Conservation (phyloP, 495 filamentous ascomycete genomes). For the Neurospora sp. region DNA sequence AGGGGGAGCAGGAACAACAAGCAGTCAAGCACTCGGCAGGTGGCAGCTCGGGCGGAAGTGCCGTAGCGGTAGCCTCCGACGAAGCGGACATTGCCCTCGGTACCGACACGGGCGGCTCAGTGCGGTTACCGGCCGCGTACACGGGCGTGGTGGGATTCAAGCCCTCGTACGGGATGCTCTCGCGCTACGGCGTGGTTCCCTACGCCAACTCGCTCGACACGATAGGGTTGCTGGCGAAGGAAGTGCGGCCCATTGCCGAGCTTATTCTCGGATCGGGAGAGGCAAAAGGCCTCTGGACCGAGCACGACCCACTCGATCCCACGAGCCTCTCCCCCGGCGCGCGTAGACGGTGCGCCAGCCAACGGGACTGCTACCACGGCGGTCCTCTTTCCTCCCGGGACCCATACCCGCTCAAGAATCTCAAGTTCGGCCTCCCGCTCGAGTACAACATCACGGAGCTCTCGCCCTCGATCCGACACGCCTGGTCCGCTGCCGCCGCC, state of each 20-base stretch:
- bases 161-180: conserved; percentile 59
- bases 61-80: conserved; percentile 64
- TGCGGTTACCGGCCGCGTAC: conserved; percentile 85
- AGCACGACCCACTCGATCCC: conserved; percentile 65
- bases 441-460: conserved; percentile 88
- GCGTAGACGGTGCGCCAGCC: conserved; percentile 41
- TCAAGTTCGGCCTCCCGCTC: conserved; percentile 61
- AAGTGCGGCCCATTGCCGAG: conserved; percentile 35
- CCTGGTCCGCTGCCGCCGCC: conserved; percentile 55
- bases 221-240: conserved; percentile 64
- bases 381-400: background rate
- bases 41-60: conserved; percentile 91
- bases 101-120: conserved; percentile 91
- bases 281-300: conserved; percentile 24
- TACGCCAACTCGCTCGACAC: conserved; percentile 97
- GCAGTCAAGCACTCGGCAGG: conserved; percentile 61
- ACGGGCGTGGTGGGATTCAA: conserved; percentile 85
- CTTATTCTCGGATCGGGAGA: conserved; percentile 41
- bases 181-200: conserved; percentile 81
- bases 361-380: conserved; percentile 26
- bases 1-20: background rate
- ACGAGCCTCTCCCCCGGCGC: conserved; percentile 54
- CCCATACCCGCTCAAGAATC: conserved; percentile 23
- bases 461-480: conserved; percentile 47
- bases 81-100: conserved; percentile 73